phyloP scores from a whole-genome alignment of 139 green algal species.

The Diplosphaera chodatii region DNA sequence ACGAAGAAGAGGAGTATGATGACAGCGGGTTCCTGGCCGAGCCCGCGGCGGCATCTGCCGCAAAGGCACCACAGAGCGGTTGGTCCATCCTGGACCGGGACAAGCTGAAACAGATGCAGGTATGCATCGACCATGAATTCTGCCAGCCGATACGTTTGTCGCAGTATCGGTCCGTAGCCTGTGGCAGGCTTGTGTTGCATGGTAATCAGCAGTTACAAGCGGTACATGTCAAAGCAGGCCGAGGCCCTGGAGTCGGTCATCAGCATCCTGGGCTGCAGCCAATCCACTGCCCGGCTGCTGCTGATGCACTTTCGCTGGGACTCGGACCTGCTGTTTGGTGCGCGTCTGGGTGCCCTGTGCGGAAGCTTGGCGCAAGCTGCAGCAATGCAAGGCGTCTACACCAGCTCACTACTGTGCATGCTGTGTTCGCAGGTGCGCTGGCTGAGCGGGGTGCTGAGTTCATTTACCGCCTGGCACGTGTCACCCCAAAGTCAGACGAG shows the following conservation, averaged over 20 bases:
- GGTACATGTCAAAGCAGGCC: constrained; percentile 37
- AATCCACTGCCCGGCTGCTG: constrained; percentile 46
- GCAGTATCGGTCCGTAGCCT: too few species aligned
- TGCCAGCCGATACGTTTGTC: too few species aligned
- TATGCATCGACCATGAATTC: too few species aligned
- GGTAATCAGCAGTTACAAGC: too few species aligned
- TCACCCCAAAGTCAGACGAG: constrained; percentile 19
- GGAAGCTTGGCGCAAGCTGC: too few species aligned
- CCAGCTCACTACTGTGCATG: too few species aligned
- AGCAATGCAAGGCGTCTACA: too few species aligned
- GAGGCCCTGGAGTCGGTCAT: constrained; percentile 48
- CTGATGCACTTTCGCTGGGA: constrained; percentile 71
- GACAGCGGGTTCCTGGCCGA: not conserved
- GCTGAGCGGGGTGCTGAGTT: constrained; percentile 33
- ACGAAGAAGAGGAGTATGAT: not conserved
- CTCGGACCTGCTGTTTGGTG: constrained; percentile 50
- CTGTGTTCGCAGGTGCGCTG: constrained; percentile 34
- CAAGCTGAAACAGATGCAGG: not conserved
- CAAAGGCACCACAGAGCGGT: not conserved
- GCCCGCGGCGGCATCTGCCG: too few species aligned
- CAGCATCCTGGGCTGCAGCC: constrained; percentile 52
- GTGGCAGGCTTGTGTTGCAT: too few species aligned
- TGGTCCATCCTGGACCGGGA: not conserved
- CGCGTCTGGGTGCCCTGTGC: too few species aligned
- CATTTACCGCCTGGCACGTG: constrained; percentile 31